Base-by-base conservation (phyloP, 2,329 filamentous ascomycete genomes). In the Diaporthe longicolla region DNA sequence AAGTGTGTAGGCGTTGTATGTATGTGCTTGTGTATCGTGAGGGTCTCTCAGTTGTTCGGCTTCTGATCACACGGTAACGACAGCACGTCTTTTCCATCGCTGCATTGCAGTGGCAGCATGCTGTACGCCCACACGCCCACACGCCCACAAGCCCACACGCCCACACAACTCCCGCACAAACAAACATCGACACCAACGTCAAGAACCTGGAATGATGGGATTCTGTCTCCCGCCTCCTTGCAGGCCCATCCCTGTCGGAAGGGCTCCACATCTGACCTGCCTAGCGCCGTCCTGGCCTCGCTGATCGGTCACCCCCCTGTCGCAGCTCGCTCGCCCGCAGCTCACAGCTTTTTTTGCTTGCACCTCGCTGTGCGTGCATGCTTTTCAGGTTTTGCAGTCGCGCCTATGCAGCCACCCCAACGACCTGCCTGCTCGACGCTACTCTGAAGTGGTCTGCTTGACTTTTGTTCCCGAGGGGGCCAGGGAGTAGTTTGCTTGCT, bases 131-230 rank as follows among this genome's bases (percentile, higher is more conserved):
- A 40, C 29, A 11, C 55, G 9, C 59, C 37, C 10, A 40, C 37
- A 40, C 35, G 3, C 57, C 19, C 32, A 13, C 55, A n/a, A 21
- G n/a, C 57, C 19, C 15, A 9, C 57, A 17, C 29, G 29, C 29
- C 29, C 29, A 32, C 43, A 43, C 40, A 43, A 43, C 40, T 43
- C 17, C 15, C 40, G 10, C 61, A 37, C 43, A 37, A 37, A 54
- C 45, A 68, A 52, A 40, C 63, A 40, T 54, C 48, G 48, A 66
- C 45, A 35, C 63, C 45, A 54, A 40, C 63, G 48, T 68, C 63
- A 54, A 68, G 63, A 68, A 68, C 63, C 63, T 68, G 63, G 63
- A 68, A 68, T 68, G 63, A 68, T 68, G 63, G 48, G 35, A 71
- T 71, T 63, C 45, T 35, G 57, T 71, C 70, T 40, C 45, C 57